A percentile compares a stretch with the other conserved stretches of the same genome.
phyloP scores from a whole-genome alignment of 305 asterid genomes.

The Fraxinus sp. region DNA sequence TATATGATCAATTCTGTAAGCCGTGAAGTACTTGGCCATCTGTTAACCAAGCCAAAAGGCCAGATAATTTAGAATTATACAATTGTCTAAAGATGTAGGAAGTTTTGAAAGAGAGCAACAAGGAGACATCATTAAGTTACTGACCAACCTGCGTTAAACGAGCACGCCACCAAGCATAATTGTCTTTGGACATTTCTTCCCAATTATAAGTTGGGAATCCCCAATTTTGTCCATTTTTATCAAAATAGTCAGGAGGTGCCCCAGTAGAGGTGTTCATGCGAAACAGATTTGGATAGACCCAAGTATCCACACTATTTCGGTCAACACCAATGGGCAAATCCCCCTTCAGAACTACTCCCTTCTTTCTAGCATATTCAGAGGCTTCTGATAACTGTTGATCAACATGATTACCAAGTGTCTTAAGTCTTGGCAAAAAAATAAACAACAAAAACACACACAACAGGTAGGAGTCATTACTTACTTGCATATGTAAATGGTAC shows the following conservation, averaged over 20 bases:
- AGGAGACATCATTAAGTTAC: not conserved
- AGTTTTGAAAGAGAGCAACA: not conserved
- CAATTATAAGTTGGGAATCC: conserved; percentile 99
- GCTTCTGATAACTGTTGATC: conserved; percentile 81
- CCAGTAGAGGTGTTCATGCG: conserved; percentile 98
- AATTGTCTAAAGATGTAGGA: not conserved
- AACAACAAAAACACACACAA: not conserved
- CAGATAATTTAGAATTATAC: conserved; percentile 8
- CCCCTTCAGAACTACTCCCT: conserved; percentile 85
- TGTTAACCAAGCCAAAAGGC: conserved; percentile 30
- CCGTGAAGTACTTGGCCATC: conserved; percentile 98
- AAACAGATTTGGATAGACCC: conserved; percentile 92
- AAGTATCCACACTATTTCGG: conserved; percentile 93
- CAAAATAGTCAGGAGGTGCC: conserved; percentile 98
- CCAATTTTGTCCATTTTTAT: conserved; percentile 99
- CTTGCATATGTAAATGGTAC: conserved; percentile 84
- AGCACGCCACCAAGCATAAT: conserved; percentile 98
- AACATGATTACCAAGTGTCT: conserved; percentile 21
- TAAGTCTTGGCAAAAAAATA: conserved; percentile 9
- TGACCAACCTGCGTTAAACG: conserved; percentile 83
- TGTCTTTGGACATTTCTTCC: conserved; percentile 99
- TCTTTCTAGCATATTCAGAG: conserved; percentile 79
- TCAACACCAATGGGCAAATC: conserved; percentile 98
- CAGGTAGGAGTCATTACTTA: conserved; percentile 33
- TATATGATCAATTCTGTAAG: conserved; percentile 94